Evolutionary conservation across 2,329 filamentous ascomycete species (phyloP), one percentile per base, ranked within the genome.

Genomic region (Penicillium sp.): DNA sequence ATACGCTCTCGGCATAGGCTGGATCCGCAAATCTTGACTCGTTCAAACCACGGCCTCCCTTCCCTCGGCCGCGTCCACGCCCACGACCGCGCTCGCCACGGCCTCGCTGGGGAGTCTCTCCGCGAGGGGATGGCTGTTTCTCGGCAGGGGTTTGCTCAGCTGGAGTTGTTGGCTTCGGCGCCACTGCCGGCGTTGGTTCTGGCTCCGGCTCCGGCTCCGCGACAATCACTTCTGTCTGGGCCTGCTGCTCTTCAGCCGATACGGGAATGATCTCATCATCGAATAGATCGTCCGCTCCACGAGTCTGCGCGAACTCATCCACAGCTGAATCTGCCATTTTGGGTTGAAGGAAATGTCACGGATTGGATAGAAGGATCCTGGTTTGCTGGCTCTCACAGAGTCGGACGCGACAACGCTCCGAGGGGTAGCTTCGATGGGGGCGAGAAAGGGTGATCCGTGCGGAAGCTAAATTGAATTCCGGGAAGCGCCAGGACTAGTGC

Each of bases 221-320:
- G 37, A 48, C 41, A 5, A 47, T 35, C 5, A 43, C 39, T 11
- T 56, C 51, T 1, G 51, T 43, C 16, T 52, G 52, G 6, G 44
- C 40, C 28, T 59, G 55, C 26, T 60, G 53, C 12, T 64, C 54
- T 32, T 62, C 58, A 11, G 56, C 50, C 2, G 62, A 47, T 17
- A 72, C 58, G 3, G 70, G 70, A 17, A 70, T 62, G 35, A 72
- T 71, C 45, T 73, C 70, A 47, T 73, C 70, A 45, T 71, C 68
- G 42, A 73, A 73, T 6, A 73, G 56, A 50, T 72, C 69, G 42
- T 73, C 69, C n/a, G 62, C 66, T 15, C 65, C 68, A 14, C 70
- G 64, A 2, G 70, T 72, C 39, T 73, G 70, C 16, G 70, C 67
- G 40, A 72, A 73, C 50, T 70, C 65, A 39, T 72, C 69, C 56